Conservation (phyloP, 306 rosid genomes). For the Rosa chinensis region DNA sequence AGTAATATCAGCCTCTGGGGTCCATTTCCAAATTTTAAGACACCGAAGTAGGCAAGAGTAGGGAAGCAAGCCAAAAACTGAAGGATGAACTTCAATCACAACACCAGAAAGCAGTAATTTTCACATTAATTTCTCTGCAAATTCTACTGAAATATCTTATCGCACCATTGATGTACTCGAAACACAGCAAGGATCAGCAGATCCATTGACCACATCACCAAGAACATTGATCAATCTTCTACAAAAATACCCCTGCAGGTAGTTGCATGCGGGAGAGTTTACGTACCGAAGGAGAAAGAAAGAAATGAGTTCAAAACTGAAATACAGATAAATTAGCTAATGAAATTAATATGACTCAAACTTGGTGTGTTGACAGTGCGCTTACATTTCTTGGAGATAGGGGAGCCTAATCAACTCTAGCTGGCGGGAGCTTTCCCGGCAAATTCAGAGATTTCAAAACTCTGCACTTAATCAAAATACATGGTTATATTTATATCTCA, state of each 20-base stretch:
- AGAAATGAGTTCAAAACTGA: not conserved
- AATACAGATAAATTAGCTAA: not conserved
- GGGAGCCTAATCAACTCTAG: constrained; percentile 45
- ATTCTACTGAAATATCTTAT: not conserved
- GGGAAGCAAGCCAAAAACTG: not conserved
- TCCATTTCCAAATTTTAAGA: not conserved
- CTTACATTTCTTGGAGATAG: constrained; percentile 55
- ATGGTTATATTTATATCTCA: not conserved
- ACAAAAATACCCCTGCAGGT: constrained; percentile 16
- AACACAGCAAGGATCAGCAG: not conserved
- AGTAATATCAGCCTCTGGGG: too few relatives aligned
- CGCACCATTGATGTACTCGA: not conserved
- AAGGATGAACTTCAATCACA: not conserved
- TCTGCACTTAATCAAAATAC: constrained; percentile 29
- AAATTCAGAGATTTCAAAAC: constrained; percentile 48
- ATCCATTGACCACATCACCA: not conserved
- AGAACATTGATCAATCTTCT: too few relatives aligned
- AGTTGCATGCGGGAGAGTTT: constrained; percentile 57
- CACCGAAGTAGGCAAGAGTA: not conserved
- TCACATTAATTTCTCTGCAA: constrained; percentile 4
- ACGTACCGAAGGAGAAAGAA: constrained; percentile 35
- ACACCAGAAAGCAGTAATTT: not conserved
- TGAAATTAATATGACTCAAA: not conserved
- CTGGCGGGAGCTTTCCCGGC: constrained; percentile 52
- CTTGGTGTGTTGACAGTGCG: not conserved